phyloP scores from a whole-genome alignment of 257 asterid species.

The Lycium ferocissimum region DNA sequence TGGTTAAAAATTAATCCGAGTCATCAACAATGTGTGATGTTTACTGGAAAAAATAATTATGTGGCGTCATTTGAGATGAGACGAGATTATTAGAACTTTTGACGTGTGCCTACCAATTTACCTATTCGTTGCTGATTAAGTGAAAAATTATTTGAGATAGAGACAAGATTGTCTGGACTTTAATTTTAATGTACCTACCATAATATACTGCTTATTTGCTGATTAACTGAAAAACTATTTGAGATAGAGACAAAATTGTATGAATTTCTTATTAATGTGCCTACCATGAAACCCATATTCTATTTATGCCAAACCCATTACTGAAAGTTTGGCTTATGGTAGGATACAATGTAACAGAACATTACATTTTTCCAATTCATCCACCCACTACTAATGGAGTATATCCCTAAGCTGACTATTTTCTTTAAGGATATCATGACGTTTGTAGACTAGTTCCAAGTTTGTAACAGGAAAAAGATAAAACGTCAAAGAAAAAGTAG shows the following conservation, averaged over 20 bases:
- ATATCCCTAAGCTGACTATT: background rate
- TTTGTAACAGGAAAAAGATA: constrained; percentile 29
- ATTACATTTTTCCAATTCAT: constrained; percentile 31
- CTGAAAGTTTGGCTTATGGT: constrained; percentile 28
- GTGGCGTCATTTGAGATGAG: constrained; percentile 7
- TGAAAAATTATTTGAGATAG: background rate
- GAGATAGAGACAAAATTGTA: background rate
- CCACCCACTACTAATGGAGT: constrained; percentile 33
- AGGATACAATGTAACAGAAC: constrained; percentile 25
- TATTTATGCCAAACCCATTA: constrained; percentile 37
- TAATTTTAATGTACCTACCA: background rate
- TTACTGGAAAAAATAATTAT: background rate
- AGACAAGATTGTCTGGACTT: background rate
- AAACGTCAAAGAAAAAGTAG: background rate
- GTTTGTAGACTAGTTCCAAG: constrained; percentile 32
- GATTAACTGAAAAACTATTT: background rate
- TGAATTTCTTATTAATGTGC: constrained; percentile 21
- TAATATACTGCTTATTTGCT: background rate
- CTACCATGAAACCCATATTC: background rate
- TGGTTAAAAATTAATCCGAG: background rate
- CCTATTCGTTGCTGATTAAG: background rate
- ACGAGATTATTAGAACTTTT: constrained; percentile 6
- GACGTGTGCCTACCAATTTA: constrained; percentile 21
- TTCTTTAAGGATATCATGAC: constrained; percentile 33
- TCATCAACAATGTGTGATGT: background rate